Evolutionary conservation across 441 rosid species (phyloP).

Genomic region (Erodium trifolium): DNA sequence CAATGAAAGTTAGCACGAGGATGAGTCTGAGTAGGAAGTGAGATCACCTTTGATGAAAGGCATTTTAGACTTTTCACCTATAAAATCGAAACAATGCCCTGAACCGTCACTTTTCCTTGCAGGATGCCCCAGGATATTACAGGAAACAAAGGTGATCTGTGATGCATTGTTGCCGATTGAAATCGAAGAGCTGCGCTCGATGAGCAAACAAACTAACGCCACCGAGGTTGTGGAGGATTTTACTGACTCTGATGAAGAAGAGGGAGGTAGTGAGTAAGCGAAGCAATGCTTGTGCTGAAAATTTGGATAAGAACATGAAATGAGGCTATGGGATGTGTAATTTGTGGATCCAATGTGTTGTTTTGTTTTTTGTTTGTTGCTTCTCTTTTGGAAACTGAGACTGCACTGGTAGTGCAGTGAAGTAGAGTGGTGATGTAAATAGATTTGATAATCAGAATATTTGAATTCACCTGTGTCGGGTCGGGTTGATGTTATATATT

Average conservation of each 20-base stretch:
- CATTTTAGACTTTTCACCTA: too few species aligned
- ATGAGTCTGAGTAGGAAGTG: too few species aligned
- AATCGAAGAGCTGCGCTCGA: constrained; percentile 57
- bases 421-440: too few species aligned
- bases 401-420: too few species aligned
- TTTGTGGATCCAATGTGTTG: not conserved
- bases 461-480: too few species aligned
- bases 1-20: too few species aligned
- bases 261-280: constrained; percentile 9
- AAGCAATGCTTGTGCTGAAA: not conserved
- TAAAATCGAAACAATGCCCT: not conserved
- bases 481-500: too few species aligned
- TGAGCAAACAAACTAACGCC: constrained; percentile 34
- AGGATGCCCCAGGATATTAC: constrained; percentile 68
- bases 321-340: not conserved
- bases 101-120: constrained; percentile 11
- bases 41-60: too few species aligned
- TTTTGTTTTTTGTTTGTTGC: not conserved
- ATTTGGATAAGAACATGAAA: too few species aligned
- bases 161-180: constrained; percentile 58
- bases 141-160: constrained; percentile 38
- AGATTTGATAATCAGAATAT: too few species aligned
- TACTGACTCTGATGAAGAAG: constrained; percentile 39
- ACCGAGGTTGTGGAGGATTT: constrained; percentile 61
- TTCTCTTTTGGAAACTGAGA: too few species aligned